These are phyloP conservation scores for Metschnikowia kunwiensis DNA, from an alignment of 805 yeast species.

Conservation along the genomic window DNA sequence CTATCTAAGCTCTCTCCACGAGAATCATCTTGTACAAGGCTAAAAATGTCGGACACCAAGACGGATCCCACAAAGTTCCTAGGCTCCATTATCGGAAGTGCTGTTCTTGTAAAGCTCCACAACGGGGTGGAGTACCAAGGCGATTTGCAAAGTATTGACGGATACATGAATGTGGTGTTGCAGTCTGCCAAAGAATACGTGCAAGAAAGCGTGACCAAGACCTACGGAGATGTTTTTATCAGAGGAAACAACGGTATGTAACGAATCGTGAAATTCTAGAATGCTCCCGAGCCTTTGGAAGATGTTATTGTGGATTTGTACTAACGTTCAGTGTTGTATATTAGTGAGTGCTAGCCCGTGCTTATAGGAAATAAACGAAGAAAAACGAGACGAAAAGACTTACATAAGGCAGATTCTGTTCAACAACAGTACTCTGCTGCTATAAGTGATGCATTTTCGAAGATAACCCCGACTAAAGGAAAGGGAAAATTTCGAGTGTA, in stretches of 20 bases:
- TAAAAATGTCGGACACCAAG: constrained; percentile 21
- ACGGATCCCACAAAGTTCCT: constrained; percentile 76
- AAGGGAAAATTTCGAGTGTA: too few relatives aligned
- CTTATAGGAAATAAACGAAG: constrained; percentile 3
- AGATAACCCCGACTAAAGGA: too few relatives aligned
- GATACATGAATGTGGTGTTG: constrained; percentile 92
- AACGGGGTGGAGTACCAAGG: constrained; percentile 80
- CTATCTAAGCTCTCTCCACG: constrained; percentile 3
- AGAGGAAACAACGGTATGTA: constrained; percentile 84
- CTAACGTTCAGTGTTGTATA: constrained; percentile 41
- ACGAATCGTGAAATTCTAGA: not conserved
- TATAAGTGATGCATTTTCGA: too few relatives aligned
- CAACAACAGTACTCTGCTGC: too few relatives aligned
- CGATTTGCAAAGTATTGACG: constrained; percentile 79
- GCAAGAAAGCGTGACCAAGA: constrained; percentile 42
- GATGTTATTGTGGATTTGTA: constrained; percentile 5
- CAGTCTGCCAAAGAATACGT: constrained; percentile 70
- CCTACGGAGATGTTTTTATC: constrained; percentile 76
- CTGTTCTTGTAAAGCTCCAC: constrained; percentile 77
- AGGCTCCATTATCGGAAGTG: constrained; percentile 71
- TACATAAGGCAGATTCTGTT: too few relatives aligned
- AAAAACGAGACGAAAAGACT: constrained; percentile 1
- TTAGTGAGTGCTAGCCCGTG: constrained; percentile 27
- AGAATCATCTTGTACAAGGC: too few relatives aligned
- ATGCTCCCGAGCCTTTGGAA: too few relatives aligned